A percentile compares a stretch with the other conserved stretches of the same genome.
Evolutionary conservation across 306 rosid species (phyloP).

Genomic region (Dryas drummondii): DNA sequence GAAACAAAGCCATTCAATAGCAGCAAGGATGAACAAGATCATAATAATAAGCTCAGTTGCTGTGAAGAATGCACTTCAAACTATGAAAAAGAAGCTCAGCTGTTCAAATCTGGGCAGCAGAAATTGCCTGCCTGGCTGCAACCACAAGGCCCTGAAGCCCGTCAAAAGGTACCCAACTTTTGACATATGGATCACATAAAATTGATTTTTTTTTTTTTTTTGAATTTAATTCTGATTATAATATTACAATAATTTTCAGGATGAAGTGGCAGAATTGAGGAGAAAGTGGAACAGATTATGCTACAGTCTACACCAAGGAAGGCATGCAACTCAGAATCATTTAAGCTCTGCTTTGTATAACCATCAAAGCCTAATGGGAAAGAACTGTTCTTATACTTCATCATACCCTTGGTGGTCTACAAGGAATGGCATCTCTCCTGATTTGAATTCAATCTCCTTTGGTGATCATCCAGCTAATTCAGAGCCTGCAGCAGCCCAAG

Average conservation of each 20-base stretch:
- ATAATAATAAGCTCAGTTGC: constrained; percentile 46
- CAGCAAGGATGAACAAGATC: constrained; percentile 48
- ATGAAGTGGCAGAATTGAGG: constrained; percentile 54
- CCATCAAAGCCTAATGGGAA: constrained; percentile 39
- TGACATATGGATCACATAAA: neutral
- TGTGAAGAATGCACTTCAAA: constrained; percentile 73
- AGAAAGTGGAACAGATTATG: constrained; percentile 79
- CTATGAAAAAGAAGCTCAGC: constrained; percentile 73
- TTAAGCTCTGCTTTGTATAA: constrained; percentile 33
- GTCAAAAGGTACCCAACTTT: constrained; percentile 57
- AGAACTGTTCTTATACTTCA: constrained; percentile 52
- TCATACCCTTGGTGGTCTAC: constrained; percentile 63
- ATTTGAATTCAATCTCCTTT: constrained; percentile 63
- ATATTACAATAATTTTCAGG: constrained; percentile 36
- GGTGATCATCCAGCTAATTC: constrained; percentile 39
- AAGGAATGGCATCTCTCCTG: constrained; percentile 44
- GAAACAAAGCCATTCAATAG: constrained; percentile 51
- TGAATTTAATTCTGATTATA: neutral
- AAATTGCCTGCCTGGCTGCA: constrained; percentile 93
- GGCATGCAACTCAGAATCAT: constrained; percentile 37
- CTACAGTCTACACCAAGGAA: constrained; percentile 61
- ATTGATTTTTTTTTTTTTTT: neutral
- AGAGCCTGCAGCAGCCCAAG: constrained; percentile 26
- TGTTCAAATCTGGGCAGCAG: constrained; percentile 59
- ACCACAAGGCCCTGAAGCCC: constrained; percentile 52